These are phyloP conservation scores for Canna indica DNA, from an alignment of 176 grass and related monocot genomes.

Conservation along the genomic window DNA sequence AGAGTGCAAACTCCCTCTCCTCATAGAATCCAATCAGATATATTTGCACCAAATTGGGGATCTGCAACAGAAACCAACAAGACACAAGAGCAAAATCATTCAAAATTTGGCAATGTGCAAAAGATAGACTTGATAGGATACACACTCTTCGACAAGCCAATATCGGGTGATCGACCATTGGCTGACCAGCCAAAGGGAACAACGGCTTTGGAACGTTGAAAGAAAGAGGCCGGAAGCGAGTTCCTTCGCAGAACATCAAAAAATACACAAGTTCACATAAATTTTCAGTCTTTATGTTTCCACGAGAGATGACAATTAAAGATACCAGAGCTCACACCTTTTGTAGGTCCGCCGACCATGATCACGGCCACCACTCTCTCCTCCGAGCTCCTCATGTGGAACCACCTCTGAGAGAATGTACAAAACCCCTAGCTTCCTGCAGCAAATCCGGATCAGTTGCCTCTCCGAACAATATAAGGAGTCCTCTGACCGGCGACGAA, in stretches of 20 bases:
- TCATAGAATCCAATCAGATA: slow-evolving; percentile 96
- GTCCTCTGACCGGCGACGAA: too few species aligned
- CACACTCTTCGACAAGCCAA: slow-evolving; percentile 65
- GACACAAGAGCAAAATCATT: background rate
- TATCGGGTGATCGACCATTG: slow-evolving; percentile 97
- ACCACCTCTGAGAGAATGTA: too few species aligned
- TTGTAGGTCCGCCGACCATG: slow-evolving; percentile 94
- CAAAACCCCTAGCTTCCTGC: too few species aligned
- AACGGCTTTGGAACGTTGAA: slow-evolving; percentile 96
- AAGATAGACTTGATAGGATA: background rate
- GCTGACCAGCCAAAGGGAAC: slow-evolving; percentile 86
- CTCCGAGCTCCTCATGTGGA: slow-evolving; percentile 58
- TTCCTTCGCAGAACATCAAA: slow-evolving; percentile 55
- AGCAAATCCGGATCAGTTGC: too few species aligned
- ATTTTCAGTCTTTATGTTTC: background rate
- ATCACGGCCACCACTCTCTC: slow-evolving; percentile 85
- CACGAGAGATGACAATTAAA: background rate
- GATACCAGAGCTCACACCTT: slow-evolving; percentile 28
- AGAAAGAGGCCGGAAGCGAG: slow-evolving; percentile 84
- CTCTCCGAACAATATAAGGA: too few species aligned
- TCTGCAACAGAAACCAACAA: slow-evolving; percentile 30
- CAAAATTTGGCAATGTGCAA: background rate
- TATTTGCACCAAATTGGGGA: slow-evolving; percentile 86
- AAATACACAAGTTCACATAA: background rate
- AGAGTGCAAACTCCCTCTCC: slow-evolving; percentile 80